phyloP scores from a whole-genome alignment of 148 eudicot genomes.

The Cornus florida region DNA sequence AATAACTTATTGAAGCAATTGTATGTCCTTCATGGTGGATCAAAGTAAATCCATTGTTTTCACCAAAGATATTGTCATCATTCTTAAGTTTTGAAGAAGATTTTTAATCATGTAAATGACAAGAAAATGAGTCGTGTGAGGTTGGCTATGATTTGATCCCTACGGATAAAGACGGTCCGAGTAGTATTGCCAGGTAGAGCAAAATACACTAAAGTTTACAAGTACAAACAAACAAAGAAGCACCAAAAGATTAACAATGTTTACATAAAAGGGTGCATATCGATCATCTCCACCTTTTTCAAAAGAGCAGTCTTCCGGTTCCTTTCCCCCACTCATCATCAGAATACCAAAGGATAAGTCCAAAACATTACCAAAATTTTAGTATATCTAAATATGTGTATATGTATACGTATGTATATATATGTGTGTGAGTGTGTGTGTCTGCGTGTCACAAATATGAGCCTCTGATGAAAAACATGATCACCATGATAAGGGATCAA shows the following conservation, averaged over 20 bases:
- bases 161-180: not conserved
- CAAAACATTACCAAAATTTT: not conserved
- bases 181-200: not conserved
- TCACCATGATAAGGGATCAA: not conserved
- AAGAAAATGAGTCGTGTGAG: not conserved
- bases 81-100: not conserved
- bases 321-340: not conserved
- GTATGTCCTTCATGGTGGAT: not conserved
- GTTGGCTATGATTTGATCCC: not conserved
- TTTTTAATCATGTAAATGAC: not conserved
- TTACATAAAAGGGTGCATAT: constrained; percentile 4
- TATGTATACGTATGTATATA: too few relatives aligned
- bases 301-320: not conserved
- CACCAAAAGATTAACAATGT: constrained; percentile 14
- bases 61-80: constrained; percentile 1
- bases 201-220: not conserved
- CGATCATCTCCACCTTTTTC: constrained; percentile 1
- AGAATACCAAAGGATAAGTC: not conserved
- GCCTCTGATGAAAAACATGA: too few relatives aligned
- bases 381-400: not conserved
- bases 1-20: not conserved
- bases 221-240: constrained; percentile 9
- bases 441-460: too few relatives aligned
- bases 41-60: not conserved
- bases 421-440: not conserved